Conservation (phyloP, 176 grass and related monocot species). For the Hyparrhenia diplandra region DNA sequence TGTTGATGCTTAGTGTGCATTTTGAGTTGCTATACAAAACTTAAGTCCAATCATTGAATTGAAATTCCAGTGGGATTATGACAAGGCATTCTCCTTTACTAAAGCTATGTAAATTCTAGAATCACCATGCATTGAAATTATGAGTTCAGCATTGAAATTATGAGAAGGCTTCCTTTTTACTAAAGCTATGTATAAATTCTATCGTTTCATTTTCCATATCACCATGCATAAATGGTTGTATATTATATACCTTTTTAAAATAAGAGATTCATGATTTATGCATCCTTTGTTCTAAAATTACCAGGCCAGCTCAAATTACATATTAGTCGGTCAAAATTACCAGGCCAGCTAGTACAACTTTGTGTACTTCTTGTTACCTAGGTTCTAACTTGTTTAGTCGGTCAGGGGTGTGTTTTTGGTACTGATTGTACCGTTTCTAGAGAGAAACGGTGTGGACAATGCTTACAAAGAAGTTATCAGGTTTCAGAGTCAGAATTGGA, state of each 20-base stretch:
- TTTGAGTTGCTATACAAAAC: neutral
- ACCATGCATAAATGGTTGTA: neutral
- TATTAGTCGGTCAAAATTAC: neutral
- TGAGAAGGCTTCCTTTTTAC: neutral
- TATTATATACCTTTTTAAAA: neutral
- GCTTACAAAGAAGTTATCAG: neutral
- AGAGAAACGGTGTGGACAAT: neutral
- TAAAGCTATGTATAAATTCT: neutral
- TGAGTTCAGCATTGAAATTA: neutral
- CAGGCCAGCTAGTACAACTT: neutral
- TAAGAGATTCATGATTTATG: neutral
- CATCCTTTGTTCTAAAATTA: neutral
- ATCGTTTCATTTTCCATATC: neutral
- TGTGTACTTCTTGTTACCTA: neutral
- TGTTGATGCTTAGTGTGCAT: neutral
- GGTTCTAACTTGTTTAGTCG: neutral
- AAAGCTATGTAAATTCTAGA: no score
- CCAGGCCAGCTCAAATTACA: neutral
- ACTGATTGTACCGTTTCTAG: neutral
- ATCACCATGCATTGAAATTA: no score
- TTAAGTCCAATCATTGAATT: neutral
- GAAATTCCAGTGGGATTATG: neutral
- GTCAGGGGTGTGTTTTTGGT: neutral
- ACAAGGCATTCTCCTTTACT: no score
- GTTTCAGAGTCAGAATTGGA: neutral